Evolutionary conservation across 1,284 basidiomycete species (phyloP).

Genomic region (Boletus smithii): DNA sequence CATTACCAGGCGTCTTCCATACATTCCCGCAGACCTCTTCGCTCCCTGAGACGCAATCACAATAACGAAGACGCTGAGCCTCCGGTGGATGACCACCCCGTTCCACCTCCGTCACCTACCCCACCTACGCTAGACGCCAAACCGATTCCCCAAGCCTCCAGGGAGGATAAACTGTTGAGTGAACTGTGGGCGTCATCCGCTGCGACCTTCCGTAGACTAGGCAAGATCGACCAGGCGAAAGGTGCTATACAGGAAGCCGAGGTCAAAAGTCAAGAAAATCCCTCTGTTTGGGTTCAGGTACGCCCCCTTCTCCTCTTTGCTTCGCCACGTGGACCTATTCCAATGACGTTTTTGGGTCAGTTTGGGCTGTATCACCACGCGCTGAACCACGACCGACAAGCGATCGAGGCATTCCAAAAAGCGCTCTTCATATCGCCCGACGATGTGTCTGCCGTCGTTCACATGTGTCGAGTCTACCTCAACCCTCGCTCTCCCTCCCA

Average conservation of each 20-base stretch:
- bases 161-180: conserved; percentile 72
- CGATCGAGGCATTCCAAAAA: conserved; percentile 77
- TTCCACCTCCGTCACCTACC: conserved; percentile 40
- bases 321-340: neutral
- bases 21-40: conserved; percentile 66
- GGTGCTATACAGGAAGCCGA: conserved; percentile 96
- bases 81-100: conserved; percentile 37
- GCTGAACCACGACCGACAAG: conserved; percentile 54
- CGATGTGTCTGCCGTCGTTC: conserved; percentile 72
- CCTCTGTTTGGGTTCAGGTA: conserved; percentile 93
- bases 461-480: conserved; percentile 75
- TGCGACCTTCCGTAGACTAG: conserved; percentile 87
- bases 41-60: conserved; percentile 44
- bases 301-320: conserved; percentile 19
- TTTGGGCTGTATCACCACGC: conserved; percentile 75
- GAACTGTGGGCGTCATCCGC: conserved; percentile 93
- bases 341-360: conserved; percentile 36
- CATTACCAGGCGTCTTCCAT: conserved; percentile 85
- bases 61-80: conserved; percentile 33
- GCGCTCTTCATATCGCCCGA: conserved; percentile 77
- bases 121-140: conserved; percentile 31
- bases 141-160: conserved; percentile 47
- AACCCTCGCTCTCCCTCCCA: conserved; percentile 30
- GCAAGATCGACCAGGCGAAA: conserved; percentile 85
- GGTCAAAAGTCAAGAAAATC: conserved; percentile 79